Evolutionary conservation across 495 filamentous ascomycete species (phyloP).

Genomic region (Hypoxylon lienhwacheense): DNA sequence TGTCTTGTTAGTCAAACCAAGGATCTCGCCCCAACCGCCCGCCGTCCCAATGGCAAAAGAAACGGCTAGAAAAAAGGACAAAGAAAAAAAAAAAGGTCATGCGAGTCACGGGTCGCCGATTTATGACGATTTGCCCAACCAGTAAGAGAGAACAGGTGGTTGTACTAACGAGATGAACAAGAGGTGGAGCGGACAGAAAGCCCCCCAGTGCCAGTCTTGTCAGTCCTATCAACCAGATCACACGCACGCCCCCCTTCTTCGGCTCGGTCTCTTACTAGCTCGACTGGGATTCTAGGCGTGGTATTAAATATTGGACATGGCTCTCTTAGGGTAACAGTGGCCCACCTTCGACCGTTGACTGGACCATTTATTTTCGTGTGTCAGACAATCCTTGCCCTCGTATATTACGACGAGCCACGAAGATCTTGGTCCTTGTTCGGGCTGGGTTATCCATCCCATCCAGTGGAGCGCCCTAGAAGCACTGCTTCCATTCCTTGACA

Average conservation of each 20-base stretch:
- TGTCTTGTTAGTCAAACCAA: slow-evolving; percentile 30
- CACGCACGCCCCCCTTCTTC: slow-evolving; percentile 33
- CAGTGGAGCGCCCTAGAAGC: slow-evolving; percentile 40
- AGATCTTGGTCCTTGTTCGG: slow-evolving; percentile 36
- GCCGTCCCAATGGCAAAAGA: slow-evolving; percentile 32
- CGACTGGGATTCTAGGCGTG: slow-evolving; percentile 31
- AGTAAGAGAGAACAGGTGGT: slow-evolving; percentile 30
- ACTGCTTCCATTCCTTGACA: slow-evolving; percentile 37
- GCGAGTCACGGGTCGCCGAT: slow-evolving; percentile 46
- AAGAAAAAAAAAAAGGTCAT: slow-evolving; percentile 40
- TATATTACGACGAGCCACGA: slow-evolving; percentile 43
- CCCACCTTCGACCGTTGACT: slow-evolving; percentile 37
- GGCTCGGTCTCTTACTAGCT: slow-evolving; percentile 30
- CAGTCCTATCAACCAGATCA: slow-evolving; percentile 30
- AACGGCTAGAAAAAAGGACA: no score
- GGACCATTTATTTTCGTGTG: slow-evolving; percentile 45
- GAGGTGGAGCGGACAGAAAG: slow-evolving; percentile 34
- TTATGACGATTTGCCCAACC: slow-evolving; percentile 42
- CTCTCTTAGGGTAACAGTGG: slow-evolving; percentile 34
- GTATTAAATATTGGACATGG: slow-evolving; percentile 42
- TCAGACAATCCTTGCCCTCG: slow-evolving; percentile 44
- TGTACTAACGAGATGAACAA: slow-evolving; percentile 33
- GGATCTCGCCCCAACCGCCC: slow-evolving; percentile 34
- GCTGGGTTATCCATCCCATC: slow-evolving; percentile 33
- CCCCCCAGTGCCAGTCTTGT: slow-evolving; percentile 26